Conservation (phyloP, 2,329 filamentous ascomycete genomes). For the Aureobasidium sp. region DNA sequence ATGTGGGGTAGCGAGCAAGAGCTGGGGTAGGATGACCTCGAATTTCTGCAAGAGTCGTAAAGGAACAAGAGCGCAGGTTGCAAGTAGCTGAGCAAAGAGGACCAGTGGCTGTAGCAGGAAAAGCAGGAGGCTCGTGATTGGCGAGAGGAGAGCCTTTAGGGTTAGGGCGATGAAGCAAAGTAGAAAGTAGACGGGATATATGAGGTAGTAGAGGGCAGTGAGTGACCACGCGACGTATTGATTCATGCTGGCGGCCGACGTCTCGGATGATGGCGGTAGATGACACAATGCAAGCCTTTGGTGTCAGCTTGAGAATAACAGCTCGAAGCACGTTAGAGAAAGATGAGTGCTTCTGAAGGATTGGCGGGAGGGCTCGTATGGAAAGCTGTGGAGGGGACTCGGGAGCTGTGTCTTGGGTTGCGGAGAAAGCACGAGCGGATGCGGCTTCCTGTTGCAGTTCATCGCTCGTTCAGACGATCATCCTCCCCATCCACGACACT, state of each 20-base stretch:
- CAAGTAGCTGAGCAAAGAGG: conserved; percentile 34
- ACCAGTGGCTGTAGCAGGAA: conserved; percentile 44
- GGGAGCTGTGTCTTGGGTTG: background rate
- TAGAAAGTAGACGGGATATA: conserved; percentile 31
- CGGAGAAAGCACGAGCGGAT: conserved; percentile 3
- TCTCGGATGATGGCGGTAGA: background rate
- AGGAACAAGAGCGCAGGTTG: conserved; percentile 38
- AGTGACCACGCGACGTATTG: conserved; percentile 22
- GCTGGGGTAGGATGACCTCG: conserved; percentile 32
- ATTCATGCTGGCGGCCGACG: conserved; percentile 20
- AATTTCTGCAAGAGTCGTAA: conserved; percentile 43
- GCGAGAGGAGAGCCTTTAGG: conserved; percentile 34
- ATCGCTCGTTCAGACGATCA: background rate
- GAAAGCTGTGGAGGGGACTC: background rate
- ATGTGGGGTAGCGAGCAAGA: background rate
- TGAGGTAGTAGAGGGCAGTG: conserved; percentile 27
- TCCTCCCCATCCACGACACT: background rate
- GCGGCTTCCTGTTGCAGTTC: background rate
- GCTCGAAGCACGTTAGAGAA: background rate
- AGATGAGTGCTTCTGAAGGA: background rate
- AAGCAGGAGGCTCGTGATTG: conserved; percentile 38
- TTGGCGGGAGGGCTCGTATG: background rate
- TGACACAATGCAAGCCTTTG: background rate
- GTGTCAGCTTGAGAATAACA: background rate
- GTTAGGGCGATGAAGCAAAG: conserved; percentile 29